Base-by-base conservation (phyloP, 768 basidiomycete genomes). In the Macrolepiota fuliginosa region DNA sequence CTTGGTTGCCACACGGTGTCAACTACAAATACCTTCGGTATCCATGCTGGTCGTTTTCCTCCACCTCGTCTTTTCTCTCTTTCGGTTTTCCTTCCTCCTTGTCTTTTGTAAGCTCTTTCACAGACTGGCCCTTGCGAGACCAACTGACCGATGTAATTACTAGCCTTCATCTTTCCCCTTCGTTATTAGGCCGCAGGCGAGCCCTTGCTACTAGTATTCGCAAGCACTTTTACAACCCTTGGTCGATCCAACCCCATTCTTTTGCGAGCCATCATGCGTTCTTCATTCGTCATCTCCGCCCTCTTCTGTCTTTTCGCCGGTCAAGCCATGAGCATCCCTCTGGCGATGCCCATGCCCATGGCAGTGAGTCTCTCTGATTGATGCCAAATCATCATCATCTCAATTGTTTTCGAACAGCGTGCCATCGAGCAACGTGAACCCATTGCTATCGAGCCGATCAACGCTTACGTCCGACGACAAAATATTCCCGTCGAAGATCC, bases 231-330 rank as follows among this genome's bases (percentile, higher is more conserved):
- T 36, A 64, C 42, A 49, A 13, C 47, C 35, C 35, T 50, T 61
- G 59, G 59, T 61, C 52, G 53, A 49, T 63, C 63, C 54, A 57
- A 32, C 42, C 52, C 45, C 10, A 56, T 56, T 63, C 37, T 42
- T 60, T 61, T 51, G 64, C 59, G 56, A 57, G 37, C 56, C 66
- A 74, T 66, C 72, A 86, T 87, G 85, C 75, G 84, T 69, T 64
- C 73, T 66, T 69, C 74, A 59, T 64, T 75, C 66, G 63, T 80
- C 66, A 58, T 80, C 56, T 68, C 79, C 54, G 64, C 78, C 58
- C 63, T 81, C 61, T 68, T 79, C 55, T 72, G 79, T 59, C 64
- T 78, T 64, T 70, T 82, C 67, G 77, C 79, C 64, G 73, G 79
- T 66, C 78, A 81, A 66, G 80, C 74, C 52, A 71, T 78, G 47